Base-by-base conservation (phyloP, 2,329 filamentous ascomycete species). In the Alternaria burnsii region DNA sequence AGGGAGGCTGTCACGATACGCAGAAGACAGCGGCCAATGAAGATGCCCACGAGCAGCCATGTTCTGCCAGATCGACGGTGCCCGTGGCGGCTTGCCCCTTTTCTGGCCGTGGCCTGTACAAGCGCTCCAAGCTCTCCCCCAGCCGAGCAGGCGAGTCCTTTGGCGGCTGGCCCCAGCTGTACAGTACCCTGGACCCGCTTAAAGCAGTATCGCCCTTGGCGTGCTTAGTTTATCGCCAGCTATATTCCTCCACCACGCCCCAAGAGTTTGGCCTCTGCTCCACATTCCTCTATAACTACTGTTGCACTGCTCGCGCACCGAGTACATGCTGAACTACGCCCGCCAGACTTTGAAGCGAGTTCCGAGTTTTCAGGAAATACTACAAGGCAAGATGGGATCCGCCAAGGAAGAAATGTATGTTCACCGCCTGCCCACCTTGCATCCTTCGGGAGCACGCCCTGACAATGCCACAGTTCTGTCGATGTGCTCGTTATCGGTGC, bases 401-500 rank as follows among this genome's bases (percentile, higher is more conserved):
- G 69, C 73, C 70, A 78, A 78, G 68, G 76, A 79, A 73, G 76
- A 79, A 76, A 78, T 79, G 77, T 79, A 68, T 62, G 71, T 66
- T 71, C 72, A 74, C 73, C 72, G 73, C 72, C 71, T 63, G 62
- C 70, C 60, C 59, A 51, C 56, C 26, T 44, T 53, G 58, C 34
- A 38, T 44, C 52, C 51, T 30, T 28, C 42, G 22, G 51, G 51
- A 48, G 52, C 47, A 64, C 48, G 42, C 62, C 54, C 66, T 73
- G 67, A 79, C 72, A 32, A 26, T 51, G 28, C 22, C 50, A 47
- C 81, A 96, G 93, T 81, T 90, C 93, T 77, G 93, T 98, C 80
- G 95, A 99, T 83, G 91, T 99, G 72, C 92, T 99, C 79, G 89
- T 99, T 82, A 97, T 98, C 84, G 95, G 95, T 78, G 94, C 94